Percentiles rank a stretch among this genome's conserved stretches.
These are phyloP conservation scores for Pulveroboletus sp. DNA, from an alignment of 768 basidiomycete species.

Conservation along the genomic window DNA sequence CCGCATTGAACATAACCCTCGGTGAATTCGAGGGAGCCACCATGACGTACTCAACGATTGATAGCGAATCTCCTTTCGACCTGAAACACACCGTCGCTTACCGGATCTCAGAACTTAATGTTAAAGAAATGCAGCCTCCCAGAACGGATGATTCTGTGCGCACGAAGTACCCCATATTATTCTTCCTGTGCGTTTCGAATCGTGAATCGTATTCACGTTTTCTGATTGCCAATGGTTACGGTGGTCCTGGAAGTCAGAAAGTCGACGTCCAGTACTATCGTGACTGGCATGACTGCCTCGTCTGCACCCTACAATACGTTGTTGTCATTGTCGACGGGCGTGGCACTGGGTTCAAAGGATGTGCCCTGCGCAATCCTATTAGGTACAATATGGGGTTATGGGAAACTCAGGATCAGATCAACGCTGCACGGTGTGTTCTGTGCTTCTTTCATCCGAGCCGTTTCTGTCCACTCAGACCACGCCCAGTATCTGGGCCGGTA, in stretches of 20 bases:
- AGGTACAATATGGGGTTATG: conserved; percentile 83
- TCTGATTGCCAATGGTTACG: conserved; percentile 54
- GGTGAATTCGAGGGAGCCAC: conserved; percentile 68
- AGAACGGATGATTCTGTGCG: conserved; percentile 93
- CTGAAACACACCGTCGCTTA: conserved; percentile 17
- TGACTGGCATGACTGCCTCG: conserved; percentile 88
- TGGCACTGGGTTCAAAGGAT: conserved; percentile 90
- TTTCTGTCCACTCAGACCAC: neutral
- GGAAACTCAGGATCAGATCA: conserved; percentile 88
- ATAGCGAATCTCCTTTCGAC: conserved; percentile 50
- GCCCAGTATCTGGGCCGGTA: conserved; percentile 73
- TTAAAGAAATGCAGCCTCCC: conserved; percentile 87
- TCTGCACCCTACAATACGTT: conserved; percentile 76
- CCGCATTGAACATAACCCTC: conserved; percentile 57
- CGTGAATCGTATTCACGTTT: neutral
- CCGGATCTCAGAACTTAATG: conserved; percentile 67
- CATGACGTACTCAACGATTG: conserved; percentile 64
- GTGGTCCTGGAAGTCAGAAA: conserved; percentile 83
- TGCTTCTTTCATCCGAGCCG: conserved; percentile 3
- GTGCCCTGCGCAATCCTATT: conserved; percentile 81
- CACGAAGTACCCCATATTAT: conserved; percentile 92
- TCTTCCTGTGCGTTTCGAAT: conserved; percentile 58
- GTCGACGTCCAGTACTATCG: conserved; percentile 63
- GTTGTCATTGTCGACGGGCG: conserved; percentile 88
- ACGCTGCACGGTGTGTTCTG: conserved; percentile 65